phyloP scores from a whole-genome alignment of 2,329 filamentous ascomycete genomes.

The Xylariales sp. region DNA sequence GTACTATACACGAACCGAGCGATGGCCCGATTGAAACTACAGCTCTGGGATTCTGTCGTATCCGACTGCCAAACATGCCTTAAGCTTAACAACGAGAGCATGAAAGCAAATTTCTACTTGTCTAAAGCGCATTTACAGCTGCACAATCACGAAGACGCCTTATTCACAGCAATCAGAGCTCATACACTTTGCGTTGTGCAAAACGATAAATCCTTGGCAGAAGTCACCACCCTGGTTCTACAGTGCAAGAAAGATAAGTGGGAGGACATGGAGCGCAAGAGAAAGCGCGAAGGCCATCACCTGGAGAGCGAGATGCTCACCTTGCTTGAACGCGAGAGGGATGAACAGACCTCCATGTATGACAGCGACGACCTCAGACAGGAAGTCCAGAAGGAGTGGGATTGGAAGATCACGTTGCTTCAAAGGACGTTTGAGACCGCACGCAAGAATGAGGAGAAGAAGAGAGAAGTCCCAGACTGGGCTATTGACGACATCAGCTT shows the following conservation, averaged over 20 bases:
- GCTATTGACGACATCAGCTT: slow-evolving; percentile 73
- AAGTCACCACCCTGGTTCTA: slow-evolving; percentile 70
- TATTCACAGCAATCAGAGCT: slow-evolving; percentile 64
- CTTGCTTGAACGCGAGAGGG: slow-evolving; percentile 43
- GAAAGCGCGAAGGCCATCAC: slow-evolving; percentile 49
- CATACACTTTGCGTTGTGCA: slow-evolving; percentile 63
- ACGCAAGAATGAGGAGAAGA: slow-evolving; percentile 37
- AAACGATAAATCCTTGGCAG: slow-evolving; percentile 62
- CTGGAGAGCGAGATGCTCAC: slow-evolving; percentile 57
- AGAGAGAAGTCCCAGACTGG: slow-evolving; percentile 67
- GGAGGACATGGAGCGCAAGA: slow-evolving; percentile 65
- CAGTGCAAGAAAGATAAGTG: slow-evolving; percentile 81
- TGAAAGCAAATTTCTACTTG: slow-evolving; percentile 83
- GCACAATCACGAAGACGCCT: slow-evolving; percentile 66
- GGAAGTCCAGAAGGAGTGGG: slow-evolving; percentile 44
- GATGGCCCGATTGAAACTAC: slow-evolving; percentile 72
- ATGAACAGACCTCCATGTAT: slow-evolving; percentile 29
- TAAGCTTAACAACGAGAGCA: slow-evolving; percentile 56
- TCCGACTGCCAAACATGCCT: slow-evolving; percentile 74
- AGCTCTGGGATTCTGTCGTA: slow-evolving; percentile 69
- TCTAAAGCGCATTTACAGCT: slow-evolving; percentile 78
- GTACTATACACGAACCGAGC: slow-evolving; percentile 86
- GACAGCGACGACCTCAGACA: slow-evolving; percentile 33
- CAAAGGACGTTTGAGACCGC: slow-evolving; percentile 49
- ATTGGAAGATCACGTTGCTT: slow-evolving; percentile 40